Evolutionary conservation across 2,329 filamentous ascomycete species (phyloP).

Genomic region (Exophiala aquamarina): DNA sequence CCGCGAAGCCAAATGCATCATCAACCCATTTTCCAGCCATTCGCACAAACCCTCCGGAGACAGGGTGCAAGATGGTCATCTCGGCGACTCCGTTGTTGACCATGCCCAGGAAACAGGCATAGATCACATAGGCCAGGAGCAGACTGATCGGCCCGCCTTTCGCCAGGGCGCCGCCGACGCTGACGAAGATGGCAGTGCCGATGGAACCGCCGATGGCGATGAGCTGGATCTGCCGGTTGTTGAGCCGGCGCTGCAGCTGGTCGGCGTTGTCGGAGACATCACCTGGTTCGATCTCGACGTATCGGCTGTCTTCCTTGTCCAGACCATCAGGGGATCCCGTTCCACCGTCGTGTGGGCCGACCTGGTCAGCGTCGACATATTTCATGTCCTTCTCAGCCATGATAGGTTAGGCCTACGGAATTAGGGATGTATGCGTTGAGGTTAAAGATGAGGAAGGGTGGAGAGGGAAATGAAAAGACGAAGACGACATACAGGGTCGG

Average conservation of each 20-base stretch:
- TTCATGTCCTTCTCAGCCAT: too few species aligned
- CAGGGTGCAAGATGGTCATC: constrained; percentile 45
- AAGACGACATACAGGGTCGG: too few species aligned
- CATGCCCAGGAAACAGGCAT: constrained; percentile 32
- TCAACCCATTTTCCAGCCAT: constrained; percentile 46
- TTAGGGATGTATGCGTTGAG: too few species aligned
- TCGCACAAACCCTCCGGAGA: constrained; percentile 41
- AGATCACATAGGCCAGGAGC: constrained; percentile 36
- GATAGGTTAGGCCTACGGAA: too few species aligned
- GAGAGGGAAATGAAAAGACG: too few species aligned
- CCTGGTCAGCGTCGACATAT: too few species aligned
- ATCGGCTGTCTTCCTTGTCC: too few species aligned
- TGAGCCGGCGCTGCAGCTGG: constrained; percentile 48
- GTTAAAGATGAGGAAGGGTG: too few species aligned
- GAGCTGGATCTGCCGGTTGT: constrained; percentile 58
- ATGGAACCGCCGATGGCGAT: constrained; percentile 45
- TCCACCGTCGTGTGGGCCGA: too few species aligned
- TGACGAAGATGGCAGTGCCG: constrained; percentile 40
- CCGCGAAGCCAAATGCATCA: constrained; percentile 44
- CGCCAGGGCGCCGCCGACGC: constrained; percentile 39
- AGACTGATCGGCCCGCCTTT: constrained; percentile 37
- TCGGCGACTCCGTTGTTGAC: constrained; percentile 44
- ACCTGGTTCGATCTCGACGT: constrained; percentile 44
- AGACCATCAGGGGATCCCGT: too few species aligned
- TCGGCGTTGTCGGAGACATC: constrained; percentile 32